Evolutionary conservation across 768 basidiomycete genomes (phyloP).

Genomic region (Cyclocybe aegerita): DNA sequence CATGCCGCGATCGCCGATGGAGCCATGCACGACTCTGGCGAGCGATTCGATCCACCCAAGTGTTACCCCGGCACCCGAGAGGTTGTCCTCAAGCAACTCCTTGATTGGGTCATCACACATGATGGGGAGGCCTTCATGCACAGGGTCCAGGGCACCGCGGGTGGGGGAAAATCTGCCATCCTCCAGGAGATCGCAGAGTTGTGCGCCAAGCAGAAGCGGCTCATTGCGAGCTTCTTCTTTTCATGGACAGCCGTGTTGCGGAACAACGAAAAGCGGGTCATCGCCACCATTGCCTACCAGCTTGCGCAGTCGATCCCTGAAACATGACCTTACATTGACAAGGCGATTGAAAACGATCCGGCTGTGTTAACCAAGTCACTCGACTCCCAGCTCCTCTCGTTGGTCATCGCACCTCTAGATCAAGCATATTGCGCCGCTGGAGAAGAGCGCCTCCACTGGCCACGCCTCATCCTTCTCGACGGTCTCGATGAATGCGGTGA

Average conservation of each 20-base stretch:
- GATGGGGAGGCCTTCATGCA: background rate
- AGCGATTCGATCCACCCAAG: slow-evolving; percentile 11
- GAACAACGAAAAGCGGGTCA: background rate
- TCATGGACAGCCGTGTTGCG: background rate
- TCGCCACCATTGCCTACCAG: slow-evolving; percentile 6
- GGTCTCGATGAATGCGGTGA: slow-evolving; percentile 5
- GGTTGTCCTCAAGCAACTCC: slow-evolving; percentile 1
- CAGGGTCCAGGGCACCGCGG: slow-evolving; percentile 6
- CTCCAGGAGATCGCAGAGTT: background rate
- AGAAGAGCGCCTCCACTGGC: background rate
- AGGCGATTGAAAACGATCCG: slow-evolving; percentile 5
- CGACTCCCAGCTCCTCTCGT: background rate
- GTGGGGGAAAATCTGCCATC: slow-evolving; percentile 4
- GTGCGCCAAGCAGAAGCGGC: background rate
- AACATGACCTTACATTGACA: slow-evolving; percentile 1
- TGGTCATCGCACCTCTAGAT: slow-evolving; percentile 6
- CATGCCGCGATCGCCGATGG: background rate
- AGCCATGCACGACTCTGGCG: slow-evolving; percentile 15
- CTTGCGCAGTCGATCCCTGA: background rate
- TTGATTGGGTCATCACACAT: background rate
- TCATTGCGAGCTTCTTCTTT: slow-evolving; percentile 8
- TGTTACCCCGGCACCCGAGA: slow-evolving; percentile 13
- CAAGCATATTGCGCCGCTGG: background rate
- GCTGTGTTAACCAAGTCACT: slow-evolving; percentile 7
- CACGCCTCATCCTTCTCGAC: slow-evolving; percentile 1